phyloP scores from a whole-genome alignment of 192 early-diverging fungal genomes.

The Rhizoclosmatium globosum region DNA sequence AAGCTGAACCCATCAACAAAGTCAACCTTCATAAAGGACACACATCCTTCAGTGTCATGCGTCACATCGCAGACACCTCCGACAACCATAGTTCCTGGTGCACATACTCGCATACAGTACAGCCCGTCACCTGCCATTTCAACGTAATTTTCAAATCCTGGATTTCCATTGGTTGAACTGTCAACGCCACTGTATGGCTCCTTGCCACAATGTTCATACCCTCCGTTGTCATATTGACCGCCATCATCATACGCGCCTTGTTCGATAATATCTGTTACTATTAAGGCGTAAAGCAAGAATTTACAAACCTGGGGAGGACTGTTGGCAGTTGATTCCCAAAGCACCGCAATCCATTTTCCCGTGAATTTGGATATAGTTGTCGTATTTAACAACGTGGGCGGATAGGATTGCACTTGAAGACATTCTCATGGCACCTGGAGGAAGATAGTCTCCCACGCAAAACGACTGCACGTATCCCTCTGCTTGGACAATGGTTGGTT shows the following conservation, averaged over 20 bases:
- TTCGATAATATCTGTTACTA: too few species aligned
- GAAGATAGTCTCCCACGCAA: slow-evolving; percentile 39
- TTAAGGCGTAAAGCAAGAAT: too few species aligned
- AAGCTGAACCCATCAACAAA: neutral
- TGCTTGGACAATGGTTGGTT: slow-evolving; percentile 41
- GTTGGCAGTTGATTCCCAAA: slow-evolving; percentile 35
- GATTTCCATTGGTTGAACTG: neutral
- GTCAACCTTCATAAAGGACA: slow-evolving; percentile 18
- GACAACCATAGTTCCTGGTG: neutral
- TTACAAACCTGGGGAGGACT: slow-evolving; percentile 20
- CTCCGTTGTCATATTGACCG: slow-evolving; percentile 15
- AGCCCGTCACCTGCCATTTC: slow-evolving; percentile 14
- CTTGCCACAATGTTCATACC: neutral
- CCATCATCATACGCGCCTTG: slow-evolving; percentile 30
- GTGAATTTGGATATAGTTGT: slow-evolving; percentile 34
- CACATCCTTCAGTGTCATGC: slow-evolving; percentile 39
- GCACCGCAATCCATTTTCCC: slow-evolving; percentile 37
- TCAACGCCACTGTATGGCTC: neutral
- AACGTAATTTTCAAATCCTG: slow-evolving; percentile 17
- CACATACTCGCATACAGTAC: slow-evolving; percentile 10
- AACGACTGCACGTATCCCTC: slow-evolving; percentile 46
- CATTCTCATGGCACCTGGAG: slow-evolving; percentile 32
- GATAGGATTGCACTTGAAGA: slow-evolving; percentile 25
- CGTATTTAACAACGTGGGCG: slow-evolving; percentile 30
- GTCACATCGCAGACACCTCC: slow-evolving; percentile 39